phyloP scores from a whole-genome alignment of 2,329 filamentous ascomycete genomes.

The Calonectria pseudoturangicola region DNA sequence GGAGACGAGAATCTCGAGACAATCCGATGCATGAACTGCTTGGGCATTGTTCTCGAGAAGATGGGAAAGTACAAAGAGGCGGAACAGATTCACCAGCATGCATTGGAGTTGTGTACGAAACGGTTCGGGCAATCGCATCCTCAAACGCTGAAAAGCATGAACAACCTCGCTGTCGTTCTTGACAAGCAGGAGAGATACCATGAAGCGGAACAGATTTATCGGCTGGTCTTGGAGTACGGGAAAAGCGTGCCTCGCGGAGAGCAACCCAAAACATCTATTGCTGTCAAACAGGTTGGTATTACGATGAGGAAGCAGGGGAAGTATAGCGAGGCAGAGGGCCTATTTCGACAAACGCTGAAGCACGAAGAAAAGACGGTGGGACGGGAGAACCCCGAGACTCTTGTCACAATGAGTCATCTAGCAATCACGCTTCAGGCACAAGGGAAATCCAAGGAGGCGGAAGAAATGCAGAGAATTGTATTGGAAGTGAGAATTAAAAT shows the following conservation, averaged over 20 bases:
- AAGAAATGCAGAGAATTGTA: not conserved
- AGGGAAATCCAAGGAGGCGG: not conserved
- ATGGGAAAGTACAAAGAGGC: conserved; percentile 2
- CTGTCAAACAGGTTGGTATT: conserved; percentile 1
- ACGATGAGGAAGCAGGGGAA: conserved; percentile 1
- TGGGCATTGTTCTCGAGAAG: conserved; percentile 14
- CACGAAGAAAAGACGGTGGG: not conserved
- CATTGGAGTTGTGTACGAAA: not conserved
- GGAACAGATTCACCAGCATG: conserved; percentile 4
- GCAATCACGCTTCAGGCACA: not conserved
- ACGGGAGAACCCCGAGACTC: conserved; percentile 1
- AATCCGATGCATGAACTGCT: conserved; percentile 33
- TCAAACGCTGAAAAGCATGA: conserved; percentile 8
- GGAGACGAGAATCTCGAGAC: conserved; percentile 43
- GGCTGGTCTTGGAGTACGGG: not conserved
- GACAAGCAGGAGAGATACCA: conserved; percentile 6
- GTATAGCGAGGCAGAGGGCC: not conserved
- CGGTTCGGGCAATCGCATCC: not conserved
- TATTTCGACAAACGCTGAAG: not conserved
- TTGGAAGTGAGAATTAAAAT: not conserved
- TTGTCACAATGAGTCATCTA: conserved; percentile 5
- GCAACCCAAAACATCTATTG: not conserved
- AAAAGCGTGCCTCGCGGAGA: not conserved
- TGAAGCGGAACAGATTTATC: conserved; percentile 22
- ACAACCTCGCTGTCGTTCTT: not conserved